Evolutionary conservation across 495 filamentous ascomycete genomes (phyloP).

Genomic region (Physcia stellaris): DNA sequence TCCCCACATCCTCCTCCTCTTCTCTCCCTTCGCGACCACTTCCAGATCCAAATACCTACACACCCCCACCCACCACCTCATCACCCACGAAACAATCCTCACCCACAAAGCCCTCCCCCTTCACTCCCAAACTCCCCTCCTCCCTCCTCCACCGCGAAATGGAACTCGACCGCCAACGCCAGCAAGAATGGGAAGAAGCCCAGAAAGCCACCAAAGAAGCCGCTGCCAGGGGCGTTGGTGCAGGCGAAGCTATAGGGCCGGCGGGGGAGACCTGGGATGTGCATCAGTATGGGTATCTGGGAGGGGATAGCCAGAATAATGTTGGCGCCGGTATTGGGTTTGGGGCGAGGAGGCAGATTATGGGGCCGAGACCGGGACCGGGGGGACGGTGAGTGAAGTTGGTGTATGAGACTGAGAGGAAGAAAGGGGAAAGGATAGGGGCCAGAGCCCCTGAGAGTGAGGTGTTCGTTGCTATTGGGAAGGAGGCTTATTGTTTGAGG

Average conservation of each 20-base stretch:
- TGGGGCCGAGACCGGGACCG: conserved; percentile 35
- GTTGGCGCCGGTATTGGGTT: conserved; percentile 54
- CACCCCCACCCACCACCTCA: neutral
- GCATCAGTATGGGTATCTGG: conserved; percentile 75
- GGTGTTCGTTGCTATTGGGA: too few species aligned
- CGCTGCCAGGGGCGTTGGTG: conserved; percentile 27
- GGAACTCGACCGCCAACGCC: conserved; percentile 85
- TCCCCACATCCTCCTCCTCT: conserved; percentile 11
- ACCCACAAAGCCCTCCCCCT: conserved; percentile 9
- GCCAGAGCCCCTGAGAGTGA: too few species aligned
- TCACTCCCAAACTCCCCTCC: conserved; percentile 18
- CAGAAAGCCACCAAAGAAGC: conserved; percentile 58
- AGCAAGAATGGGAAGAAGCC: conserved; percentile 89
- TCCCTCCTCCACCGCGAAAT: conserved; percentile 87
- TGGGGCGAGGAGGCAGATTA: conserved; percentile 67
- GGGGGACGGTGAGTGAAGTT: conserved; percentile 11
- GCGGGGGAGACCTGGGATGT: conserved; percentile 65
- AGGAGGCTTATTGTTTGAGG: too few species aligned
- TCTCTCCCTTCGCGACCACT: conserved; percentile 24
- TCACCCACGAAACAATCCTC: conserved; percentile 3
- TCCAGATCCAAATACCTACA: conserved; percentile 19
- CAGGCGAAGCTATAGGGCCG: conserved; percentile 29
- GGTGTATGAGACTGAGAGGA: conserved; percentile 12
- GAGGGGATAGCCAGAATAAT: conserved; percentile 72
- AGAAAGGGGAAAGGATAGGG: conserved; percentile 1